Base-by-base conservation (phyloP, 176 grass and related monocot species). In the Leersia perrieri region DNA sequence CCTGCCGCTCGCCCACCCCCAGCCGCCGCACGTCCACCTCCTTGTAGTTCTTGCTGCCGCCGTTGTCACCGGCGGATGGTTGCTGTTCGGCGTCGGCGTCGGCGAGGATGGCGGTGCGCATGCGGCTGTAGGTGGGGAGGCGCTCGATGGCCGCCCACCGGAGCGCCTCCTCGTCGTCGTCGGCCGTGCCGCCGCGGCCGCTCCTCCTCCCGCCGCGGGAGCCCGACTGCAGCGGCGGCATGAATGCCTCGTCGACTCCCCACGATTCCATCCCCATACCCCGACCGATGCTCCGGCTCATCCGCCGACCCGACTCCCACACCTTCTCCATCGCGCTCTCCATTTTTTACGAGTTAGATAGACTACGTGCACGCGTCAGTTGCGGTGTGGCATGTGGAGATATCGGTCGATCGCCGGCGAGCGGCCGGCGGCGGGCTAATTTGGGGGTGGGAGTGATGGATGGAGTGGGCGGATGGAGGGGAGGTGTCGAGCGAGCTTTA, bases 1-100 rank as follows among this genome's bases (percentile, higher is more conserved):
- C 96, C 84, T 95, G 92, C 0, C 96, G 83, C 33, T 99, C 93
- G 63, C 72, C 87, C 40, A 72, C 39, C 44, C 64, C 96, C 3
- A 99, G 88, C 76, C 84, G 89, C 2, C 93, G 73, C 45, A 99
- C 96, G 85, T 99, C 96, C 49, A 99, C 96, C 88, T 95, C 90
- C 87, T 39, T 90, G 89, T 87, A 91, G 84, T 78, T 77, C 70
- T 79, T 34, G 38, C 33, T 60, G 6, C 23, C 28, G 20, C 9
- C 60, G 66, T 3, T 34, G 77, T 15, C 36, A 4, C 20, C 25
- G 0, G 12, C 69, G 13, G 4, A 70, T 60, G 45, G 29, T 20
- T 73, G 39, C 22, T 15, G n/a, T n/a, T 20, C 3, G 45, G 47
- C 53, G 3, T 58, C 53, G 9, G 53, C 53, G 11, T 74, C 35